Evolutionary conservation across 139 green algal genomes (phyloP).

Genomic region (Chlamydomonas schloesseri): DNA sequence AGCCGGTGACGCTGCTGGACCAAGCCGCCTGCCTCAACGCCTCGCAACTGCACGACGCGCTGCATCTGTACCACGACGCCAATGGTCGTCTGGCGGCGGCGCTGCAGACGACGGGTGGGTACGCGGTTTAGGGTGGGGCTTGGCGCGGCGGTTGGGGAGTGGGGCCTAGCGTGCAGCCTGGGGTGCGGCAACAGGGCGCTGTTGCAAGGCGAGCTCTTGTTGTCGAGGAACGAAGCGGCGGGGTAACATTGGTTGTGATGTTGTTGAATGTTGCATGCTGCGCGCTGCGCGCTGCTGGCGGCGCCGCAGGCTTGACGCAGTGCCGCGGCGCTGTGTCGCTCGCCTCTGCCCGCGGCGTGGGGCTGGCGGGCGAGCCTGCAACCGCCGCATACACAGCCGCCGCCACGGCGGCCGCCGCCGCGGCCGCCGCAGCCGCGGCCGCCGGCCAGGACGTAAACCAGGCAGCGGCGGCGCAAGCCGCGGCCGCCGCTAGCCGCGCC

Average conservation of each 20-base stretch:
- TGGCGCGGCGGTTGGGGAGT: not conserved
- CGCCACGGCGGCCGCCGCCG: not conserved
- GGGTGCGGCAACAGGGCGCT: too few relatives aligned
- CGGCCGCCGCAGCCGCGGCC: not conserved
- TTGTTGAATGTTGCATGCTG: too few relatives aligned
- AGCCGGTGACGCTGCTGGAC: not conserved
- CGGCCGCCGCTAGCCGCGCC: not conserved
- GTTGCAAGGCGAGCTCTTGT: too few relatives aligned
- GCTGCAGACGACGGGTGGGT: not conserved
- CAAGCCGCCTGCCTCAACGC: constrained; percentile 4
- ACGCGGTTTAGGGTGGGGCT: not conserved
- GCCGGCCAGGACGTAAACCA: not conserved
- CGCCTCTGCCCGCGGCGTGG: not conserved
- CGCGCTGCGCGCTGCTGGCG: not conserved
- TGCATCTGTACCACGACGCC: constrained; percentile 29
- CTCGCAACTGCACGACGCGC: not conserved
- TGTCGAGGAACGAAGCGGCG: too few relatives aligned
- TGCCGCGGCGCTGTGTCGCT: not conserved
- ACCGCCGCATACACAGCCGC: not conserved
- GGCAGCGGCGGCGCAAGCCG: not conserved
- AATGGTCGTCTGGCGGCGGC: constrained; percentile 12
- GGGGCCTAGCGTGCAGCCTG: too few relatives aligned
- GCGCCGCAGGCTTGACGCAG: not conserved
- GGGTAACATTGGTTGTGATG: too few relatives aligned
- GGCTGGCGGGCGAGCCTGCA: not conserved